These are phyloP conservation scores for Apiospora malaysiana DNA, from an alignment of 2,329 filamentous ascomycete species.

Conservation along the genomic window DNA sequence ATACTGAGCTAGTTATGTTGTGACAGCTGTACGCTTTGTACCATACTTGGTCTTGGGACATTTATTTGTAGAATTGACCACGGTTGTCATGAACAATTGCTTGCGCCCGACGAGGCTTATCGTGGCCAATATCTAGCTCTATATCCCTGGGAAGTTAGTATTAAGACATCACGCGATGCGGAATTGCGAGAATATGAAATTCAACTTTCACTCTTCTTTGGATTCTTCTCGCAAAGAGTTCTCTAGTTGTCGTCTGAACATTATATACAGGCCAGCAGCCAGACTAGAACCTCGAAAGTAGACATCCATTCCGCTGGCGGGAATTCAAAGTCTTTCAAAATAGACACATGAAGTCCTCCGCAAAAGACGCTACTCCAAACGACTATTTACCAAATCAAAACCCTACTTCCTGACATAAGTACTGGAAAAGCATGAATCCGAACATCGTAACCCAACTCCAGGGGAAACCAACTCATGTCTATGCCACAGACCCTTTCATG, in stretches of 20 bases:
- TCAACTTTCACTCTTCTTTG: neutral
- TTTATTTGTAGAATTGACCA: neutral
- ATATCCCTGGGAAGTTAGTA: too few species aligned
- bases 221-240: neutral
- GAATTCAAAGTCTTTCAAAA: conserved; percentile 13
- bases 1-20: too few species aligned
- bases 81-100: too few species aligned
- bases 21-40: too few species aligned
- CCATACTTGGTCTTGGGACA: neutral
- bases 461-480: neutral
- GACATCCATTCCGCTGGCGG: conserved; percentile 10
- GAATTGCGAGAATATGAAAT: neutral
- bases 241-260: neutral
- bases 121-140: neutral
- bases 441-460: conserved; percentile 15
- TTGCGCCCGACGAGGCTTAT: too few species aligned
- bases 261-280: conserved; percentile 23
- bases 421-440: neutral
- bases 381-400: conserved; percentile 5
- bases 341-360: conserved; percentile 23
- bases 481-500: conserved; percentile 15
- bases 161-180: neutral
- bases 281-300: neutral
- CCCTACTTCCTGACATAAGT: neutral
- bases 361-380: conserved; percentile 19